Base-by-base conservation (phyloP, 495 filamentous ascomycete species). In the Podospora anserina region DNA sequence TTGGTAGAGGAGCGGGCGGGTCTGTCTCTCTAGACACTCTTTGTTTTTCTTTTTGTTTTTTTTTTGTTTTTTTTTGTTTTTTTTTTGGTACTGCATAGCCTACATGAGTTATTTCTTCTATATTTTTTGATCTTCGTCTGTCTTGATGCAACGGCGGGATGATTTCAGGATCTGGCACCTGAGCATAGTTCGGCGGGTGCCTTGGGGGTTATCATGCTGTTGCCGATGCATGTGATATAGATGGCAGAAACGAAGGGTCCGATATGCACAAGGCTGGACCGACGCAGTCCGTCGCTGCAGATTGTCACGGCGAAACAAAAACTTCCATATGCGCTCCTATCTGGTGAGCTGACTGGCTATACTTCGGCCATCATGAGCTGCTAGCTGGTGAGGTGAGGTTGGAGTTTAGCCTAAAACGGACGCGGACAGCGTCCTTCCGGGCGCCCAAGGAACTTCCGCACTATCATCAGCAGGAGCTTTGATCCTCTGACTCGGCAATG, bases 351-450 rank as follows among this genome's bases (percentile, higher is more conserved):
- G 32, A 44, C 16, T 62, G 18, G 30, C 20, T 13, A 27, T 39
- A 34, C 61, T 49, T 44, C 39, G 39, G 39, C 39, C 13, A 49
- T 49, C 39, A 13, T 19, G 39, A 61, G 4, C 20, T 69, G 58
- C 58, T 49, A 68, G 71, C 66, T 61, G 56, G 60, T 57, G 58
- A 55, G 65, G 16, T 44, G 58, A 16, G 32, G 44, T 23, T 28
- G 32, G 64, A 30, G 7, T 71, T 74, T 75, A 76, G 67, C 77
- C 78, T 73, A 74, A 79, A 79, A 49, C 15, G 72, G 72, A 72
- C 15, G 63, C 78, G 78, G 78, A 77, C 65, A 60, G 63, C 56
- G 65, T 66, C 28, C 63, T 64, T 78, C 78, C 78, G 78, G 69
- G 61, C 62, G 71, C 66, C 67, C 73, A 69, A 72, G 67, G 66